Evolutionary conservation across 805 yeast genomes (phyloP), one percentile per base, ranked within the genome.

Genomic region (Phaffomyces opuntiae): DNA sequence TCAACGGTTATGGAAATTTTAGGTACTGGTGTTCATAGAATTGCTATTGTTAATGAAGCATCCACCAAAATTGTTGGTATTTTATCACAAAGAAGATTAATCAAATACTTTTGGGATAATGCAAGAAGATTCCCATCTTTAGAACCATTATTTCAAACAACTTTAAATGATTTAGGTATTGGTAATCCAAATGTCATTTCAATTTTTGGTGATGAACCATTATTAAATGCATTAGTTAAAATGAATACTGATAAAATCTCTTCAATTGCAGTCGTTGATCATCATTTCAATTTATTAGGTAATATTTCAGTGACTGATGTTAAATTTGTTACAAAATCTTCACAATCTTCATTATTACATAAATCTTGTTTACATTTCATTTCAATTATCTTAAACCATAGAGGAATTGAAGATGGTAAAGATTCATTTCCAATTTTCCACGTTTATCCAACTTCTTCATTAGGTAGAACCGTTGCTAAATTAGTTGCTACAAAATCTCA

Each of bases 391-490:
- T 74, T 93, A 52, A 83, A 85, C 52, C 82, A 83, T 45, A 81
- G 96, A 60, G 99, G 99, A 19, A 73, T 91, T 31, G 95, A 84
- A 58, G 90, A 89, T 60, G 96, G 96, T 43, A 89, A 90, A 65
- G 99, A 91, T 68, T 88, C 95, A 37, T 91, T 84, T 73, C 99
- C 99, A 16, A 91, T 93, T 36, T 91, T 91, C 74, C 96, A 91
- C 63, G 96, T 91, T 25, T 83, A 87, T 51, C 78, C 80, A 49
- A 74, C 76, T 36, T 80, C 95, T 9, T 81, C 93, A 0, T 72
- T 93, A 42, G 95, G 88, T 32, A 77, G 96, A 63, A 88, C 95
- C 9, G 76, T 93, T 59, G 98, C 98, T 32, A 91, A 93, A 63
- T 71, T 91, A 54, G 98, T 91, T 13, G 98, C 99, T 7, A 91